Evolutionary conservation across 192 early-diverging fungal species (phyloP).

Genomic region (Coemansia sp.): DNA sequence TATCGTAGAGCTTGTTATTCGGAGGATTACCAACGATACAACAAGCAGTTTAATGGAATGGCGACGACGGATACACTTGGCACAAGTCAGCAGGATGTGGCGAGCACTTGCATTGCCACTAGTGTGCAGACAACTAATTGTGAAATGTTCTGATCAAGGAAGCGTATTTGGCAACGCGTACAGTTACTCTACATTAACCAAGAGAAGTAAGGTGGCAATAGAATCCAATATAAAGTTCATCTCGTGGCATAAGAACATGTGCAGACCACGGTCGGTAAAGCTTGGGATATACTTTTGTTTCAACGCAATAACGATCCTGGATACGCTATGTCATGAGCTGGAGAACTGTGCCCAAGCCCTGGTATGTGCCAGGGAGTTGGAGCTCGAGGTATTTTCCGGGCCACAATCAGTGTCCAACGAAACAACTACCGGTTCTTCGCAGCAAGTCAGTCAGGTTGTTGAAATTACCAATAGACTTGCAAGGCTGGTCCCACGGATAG

Average conservation of each 20-base stretch:
- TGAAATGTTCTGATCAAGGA: background rate
- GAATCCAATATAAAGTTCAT: constrained; percentile 3
- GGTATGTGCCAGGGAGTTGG: background rate
- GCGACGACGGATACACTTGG: background rate
- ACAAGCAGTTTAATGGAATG: constrained; percentile 2
- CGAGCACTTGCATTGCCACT: constrained; percentile 3
- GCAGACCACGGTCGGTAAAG: background rate
- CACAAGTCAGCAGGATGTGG: background rate
- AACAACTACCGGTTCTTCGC: no score
- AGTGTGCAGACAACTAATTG: background rate
- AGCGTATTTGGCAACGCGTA: background rate
- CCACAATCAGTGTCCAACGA: background rate
- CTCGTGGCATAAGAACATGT: background rate
- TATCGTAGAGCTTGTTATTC: background rate
- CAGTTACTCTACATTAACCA: background rate
- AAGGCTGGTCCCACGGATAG: background rate
- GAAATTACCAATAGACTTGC: background rate
- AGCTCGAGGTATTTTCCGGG: constrained; percentile 2
- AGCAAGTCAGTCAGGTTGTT: background rate
- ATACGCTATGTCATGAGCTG: background rate
- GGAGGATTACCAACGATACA: background rate
- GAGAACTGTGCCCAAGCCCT: background rate
- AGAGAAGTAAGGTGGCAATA: background rate
- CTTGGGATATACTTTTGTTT: constrained; percentile 1
- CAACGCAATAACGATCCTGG: background rate